A percentile compares a stretch with the other conserved stretches of the same genome.
phyloP scores from a whole-genome alignment of 805 yeast genomes.

The Candida yuanshanica region DNA sequence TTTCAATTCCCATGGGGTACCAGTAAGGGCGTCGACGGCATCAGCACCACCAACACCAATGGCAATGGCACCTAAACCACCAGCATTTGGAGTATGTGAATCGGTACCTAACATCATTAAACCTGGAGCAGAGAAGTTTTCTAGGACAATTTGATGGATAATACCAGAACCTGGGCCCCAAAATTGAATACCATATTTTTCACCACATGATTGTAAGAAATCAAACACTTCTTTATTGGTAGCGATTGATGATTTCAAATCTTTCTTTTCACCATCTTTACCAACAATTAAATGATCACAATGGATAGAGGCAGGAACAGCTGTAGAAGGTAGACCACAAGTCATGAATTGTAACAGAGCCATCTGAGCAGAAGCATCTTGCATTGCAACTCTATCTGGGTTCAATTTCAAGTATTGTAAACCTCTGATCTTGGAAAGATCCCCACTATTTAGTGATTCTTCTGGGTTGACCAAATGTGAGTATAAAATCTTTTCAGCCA shows the following conservation, averaged over 20 bases:
- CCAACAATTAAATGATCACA: conserved; percentile 99
- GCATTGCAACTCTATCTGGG: conserved; percentile 99
- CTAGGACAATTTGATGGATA: conserved; percentile 95
- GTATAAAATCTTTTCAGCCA: conserved; percentile 91
- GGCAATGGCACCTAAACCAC: conserved; percentile 97
- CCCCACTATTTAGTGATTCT: conserved; percentile 58
- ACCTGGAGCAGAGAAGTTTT: conserved; percentile 96
- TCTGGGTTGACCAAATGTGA: conserved; percentile 90
- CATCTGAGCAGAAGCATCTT: conserved; percentile 99
- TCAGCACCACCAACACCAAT: conserved; percentile 99
- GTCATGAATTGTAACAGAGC: conserved; percentile 98
- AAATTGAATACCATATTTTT: conserved; percentile 93
- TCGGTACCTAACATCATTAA: conserved; percentile 97
- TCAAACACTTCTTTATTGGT: conserved; percentile 94
- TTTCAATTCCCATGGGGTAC: conserved; percentile 97
- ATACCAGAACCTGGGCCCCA: conserved; percentile 99
- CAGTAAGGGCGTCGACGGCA: conserved; percentile 96
- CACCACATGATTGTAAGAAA: conserved; percentile 88
- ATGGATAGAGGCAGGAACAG: conserved; percentile 93
- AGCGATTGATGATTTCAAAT: conserved; percentile 72
- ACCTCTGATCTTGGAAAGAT: conserved; percentile 65
- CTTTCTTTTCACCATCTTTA: conserved; percentile 83
- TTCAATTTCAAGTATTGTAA: conserved; percentile 82
- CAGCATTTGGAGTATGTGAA: conserved; percentile 98
- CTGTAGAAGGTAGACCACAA: conserved; percentile 80